Base-by-base conservation (phyloP, 345 rosid genomes). In the Corchorus capsularis region DNA sequence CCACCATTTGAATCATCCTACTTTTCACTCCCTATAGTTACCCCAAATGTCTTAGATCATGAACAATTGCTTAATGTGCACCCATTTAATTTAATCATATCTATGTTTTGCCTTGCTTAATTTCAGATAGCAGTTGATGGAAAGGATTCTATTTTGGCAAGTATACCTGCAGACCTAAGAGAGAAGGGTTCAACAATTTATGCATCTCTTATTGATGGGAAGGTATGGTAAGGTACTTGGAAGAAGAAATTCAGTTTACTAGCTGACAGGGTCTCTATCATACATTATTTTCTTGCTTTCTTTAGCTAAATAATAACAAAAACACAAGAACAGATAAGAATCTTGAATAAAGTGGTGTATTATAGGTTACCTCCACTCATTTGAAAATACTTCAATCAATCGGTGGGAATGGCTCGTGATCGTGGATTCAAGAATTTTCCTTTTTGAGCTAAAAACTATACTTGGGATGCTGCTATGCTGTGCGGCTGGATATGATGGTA, bases 121-220 rank as follows among this genome's bases (percentile, higher is more conserved):
- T 77, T 72, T 84, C 84, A 95, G 98, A 88, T 87, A 75, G 99
- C 98, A 32, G 69, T 62, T 27, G 97, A 91, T 15, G 97, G 88
- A 76, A 95, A 86, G 76, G 91, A 91, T 80, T 71, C 89, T 37
- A 90, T 95, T 67, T 71, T 91, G 85, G 90, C 87, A 68, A 89
- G 94, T 82, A 76, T 95, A 71, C 98, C 99, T 12, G 85, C 81
- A 60, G 92, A 88, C n/a, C 83, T 83, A 78, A 90, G 81, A 84
- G 99, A 89, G 47, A 84, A 79, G 75, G 98, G 97, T 34, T 91
- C 94, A 41, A 69, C 80, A 16, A 64, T 93, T 43, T 86, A 88
- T 83, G 74, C 87, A 80, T 82, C 97, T 82, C 93, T 95, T 35
- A 79, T 88, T 76, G 93, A 95, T 12, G 93, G 92, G 76, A 90